Evolutionary conservation across 768 basidiomycete species (phyloP), one percentile per base, ranked within the genome.

Genomic region (Leccinum aurantiacum): DNA sequence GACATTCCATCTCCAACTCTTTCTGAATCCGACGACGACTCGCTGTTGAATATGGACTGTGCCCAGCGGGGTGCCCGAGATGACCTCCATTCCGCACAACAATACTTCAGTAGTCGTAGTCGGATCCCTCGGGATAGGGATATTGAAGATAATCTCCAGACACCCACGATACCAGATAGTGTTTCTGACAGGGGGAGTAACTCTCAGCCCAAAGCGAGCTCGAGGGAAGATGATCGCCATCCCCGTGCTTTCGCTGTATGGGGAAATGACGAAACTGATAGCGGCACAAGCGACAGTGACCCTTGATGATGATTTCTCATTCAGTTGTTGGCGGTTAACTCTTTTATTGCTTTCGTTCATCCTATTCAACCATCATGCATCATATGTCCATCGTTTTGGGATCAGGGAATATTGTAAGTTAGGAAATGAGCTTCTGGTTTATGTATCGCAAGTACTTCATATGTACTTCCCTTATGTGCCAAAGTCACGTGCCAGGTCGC

Each of bases 261-360:
- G 84, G 93, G 92, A 1, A 88, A 91, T 44, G 92, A 94, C 68
- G 92, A 93, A 73, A 93, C 89, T 57, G 92, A 94, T 65, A 91
- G 89, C 69, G 88, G 87, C 67, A 80, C 90, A 14, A 92, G 90
- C 62, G 91, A 92, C 66, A 86, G 81, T 54, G 87, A 88, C 59
- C 68, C 67, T 29, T 79, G 64, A 74, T 6, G 19, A 44, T 35
- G 6, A 2, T 5, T 14, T 24, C 14, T 31, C 27, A 14, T 19
- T 22, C 31, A n/a, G 33, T 17, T 49, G 35, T 33, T 29, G 49
- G 31, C 9, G 44, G 25, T 31, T 44, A n/a, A 29, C 27, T 22
- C n/a, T 19, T n/a, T 41, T 3, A 29, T 41, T 3, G 11, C 17
- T 17, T 50, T 60, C 48, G 41, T 62, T 57, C 22, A 33, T 60